Base-by-base conservation (phyloP, 208 protist species). In the Leishmania mexicana region DNA sequence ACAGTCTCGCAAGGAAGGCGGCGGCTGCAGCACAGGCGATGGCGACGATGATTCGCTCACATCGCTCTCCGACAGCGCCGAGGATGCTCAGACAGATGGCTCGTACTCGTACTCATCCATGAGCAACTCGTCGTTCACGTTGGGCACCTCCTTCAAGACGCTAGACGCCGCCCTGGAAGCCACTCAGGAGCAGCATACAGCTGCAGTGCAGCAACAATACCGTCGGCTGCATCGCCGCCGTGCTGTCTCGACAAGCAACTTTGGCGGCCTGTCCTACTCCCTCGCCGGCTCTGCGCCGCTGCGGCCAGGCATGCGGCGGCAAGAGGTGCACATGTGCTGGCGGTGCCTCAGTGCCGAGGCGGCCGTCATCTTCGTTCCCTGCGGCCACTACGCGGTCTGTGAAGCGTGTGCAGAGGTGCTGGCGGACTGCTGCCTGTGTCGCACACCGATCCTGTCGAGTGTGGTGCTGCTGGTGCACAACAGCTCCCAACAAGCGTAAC, bases 241-340 rank as follows among this genome's bases (percentile, higher is more conserved):
- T 67, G 87, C 88, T 7, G 88, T 87, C 62, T 91, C 88, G 0
- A 87, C 82, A 38, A 82, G 85, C 72, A 73, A 81, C 65, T 93
- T 94, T 24, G 81, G 90, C 54, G 76, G 85, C 38, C 78, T 88
- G 15, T 89, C 88, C 24, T 90, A 94, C 79, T 90, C 87, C 31
- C 77, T 93, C 60, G 75, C 81, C 21, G 82, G 79, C 58, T 80
- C 83, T n/a, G 85, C 80, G 28, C 83, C 84, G 2, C 31, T 83
- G 45, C 82, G 81, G n/a, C 86, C 85, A 15, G 87, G 84, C 53
- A 86, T 88, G 78, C 85, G 85, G 31, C 90, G 86, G 17, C 87
- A 94, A 79, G 76, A 87, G 31, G 88, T 93, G 38, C 86, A 90
- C 79, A 92, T 96, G 87, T 96, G 93, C 83, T 93, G 90, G 92